Conservation (phyloP, 2,329 filamentous ascomycete species). For the Leptographium galeiforme region DNA sequence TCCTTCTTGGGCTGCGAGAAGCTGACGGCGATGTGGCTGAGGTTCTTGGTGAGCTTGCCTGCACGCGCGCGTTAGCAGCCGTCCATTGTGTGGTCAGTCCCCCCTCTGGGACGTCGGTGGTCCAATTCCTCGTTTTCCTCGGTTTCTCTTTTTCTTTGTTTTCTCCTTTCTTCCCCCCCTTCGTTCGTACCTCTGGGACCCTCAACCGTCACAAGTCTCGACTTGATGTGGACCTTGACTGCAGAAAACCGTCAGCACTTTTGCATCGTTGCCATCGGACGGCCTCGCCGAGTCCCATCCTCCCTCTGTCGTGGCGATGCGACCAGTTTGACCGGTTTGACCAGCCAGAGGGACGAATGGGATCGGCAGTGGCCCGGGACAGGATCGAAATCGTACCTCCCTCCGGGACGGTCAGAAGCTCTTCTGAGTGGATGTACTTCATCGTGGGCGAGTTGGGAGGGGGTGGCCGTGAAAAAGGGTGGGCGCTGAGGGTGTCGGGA, state of each 20-base stretch:
- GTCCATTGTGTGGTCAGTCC: no score
- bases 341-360: no score
- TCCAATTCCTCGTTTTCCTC: background rate
- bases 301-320: background rate
- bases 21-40: constrained; percentile 90
- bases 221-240: constrained; percentile 99
- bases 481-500: constrained; percentile 7
- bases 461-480: constrained; percentile 25
- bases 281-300: background rate
- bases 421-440: constrained; percentile 99
- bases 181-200: constrained; percentile 66
- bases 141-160: background rate
- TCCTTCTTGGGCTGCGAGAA: constrained; percentile 80
- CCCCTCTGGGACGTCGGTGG: no score
- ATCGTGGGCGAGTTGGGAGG: constrained; percentile 58
- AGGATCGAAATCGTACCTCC: constrained; percentile 52
- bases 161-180: background rate
- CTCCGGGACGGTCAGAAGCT: constrained; percentile 90
- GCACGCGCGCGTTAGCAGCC: constrained; percentile 11
- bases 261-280: background rate
- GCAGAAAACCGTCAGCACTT: constrained; percentile 20
- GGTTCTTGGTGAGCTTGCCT: constrained; percentile 95
- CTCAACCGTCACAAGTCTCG: constrained; percentile 90
- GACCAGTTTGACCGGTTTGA: background rate
- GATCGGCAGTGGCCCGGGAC: background rate